phyloP scores from a whole-genome alignment of 129 eudicot genomes.

The Flaveria robusta region DNA sequence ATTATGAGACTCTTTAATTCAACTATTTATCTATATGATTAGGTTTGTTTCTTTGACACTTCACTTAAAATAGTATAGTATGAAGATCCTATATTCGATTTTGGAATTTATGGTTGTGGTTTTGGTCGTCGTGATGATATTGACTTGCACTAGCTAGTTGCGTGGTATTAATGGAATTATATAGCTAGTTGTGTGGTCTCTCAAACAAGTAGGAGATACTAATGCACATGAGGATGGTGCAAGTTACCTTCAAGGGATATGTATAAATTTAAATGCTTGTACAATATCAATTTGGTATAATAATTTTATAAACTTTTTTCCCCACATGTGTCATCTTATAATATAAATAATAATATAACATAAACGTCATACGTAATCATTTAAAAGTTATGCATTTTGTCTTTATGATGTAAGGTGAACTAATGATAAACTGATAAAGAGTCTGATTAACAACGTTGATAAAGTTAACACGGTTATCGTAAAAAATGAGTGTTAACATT shows the following conservation, averaged over 20 bases:
- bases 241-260: conserved; percentile 2
- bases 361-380: too few species aligned
- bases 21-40: background rate
- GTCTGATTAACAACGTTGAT: too few species aligned
- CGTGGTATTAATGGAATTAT: conserved; percentile 15
- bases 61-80: background rate
- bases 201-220: conserved; percentile 19
- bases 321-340: too few species aligned
- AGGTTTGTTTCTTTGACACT: background rate
- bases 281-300: background rate
- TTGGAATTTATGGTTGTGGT: conserved; percentile 26
- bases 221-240: conserved; percentile 29
- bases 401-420: too few species aligned
- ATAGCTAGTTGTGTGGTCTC: conserved; percentile 21
- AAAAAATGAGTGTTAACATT: too few species aligned
- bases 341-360: too few species aligned
- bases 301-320: background rate
- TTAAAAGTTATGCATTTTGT: too few species aligned
- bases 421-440: too few species aligned
- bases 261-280: background rate
- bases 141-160: conserved; percentile 12
- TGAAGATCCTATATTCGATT: conserved; percentile 10
- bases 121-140: conserved; percentile 23
- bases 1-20: background rate
- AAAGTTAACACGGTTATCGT: too few species aligned